A percentile compares a stretch with the other conserved stretches of the same genome.
Conservation (phyloP, 441 rosid species). For the Biscutella auriculata region DNA sequence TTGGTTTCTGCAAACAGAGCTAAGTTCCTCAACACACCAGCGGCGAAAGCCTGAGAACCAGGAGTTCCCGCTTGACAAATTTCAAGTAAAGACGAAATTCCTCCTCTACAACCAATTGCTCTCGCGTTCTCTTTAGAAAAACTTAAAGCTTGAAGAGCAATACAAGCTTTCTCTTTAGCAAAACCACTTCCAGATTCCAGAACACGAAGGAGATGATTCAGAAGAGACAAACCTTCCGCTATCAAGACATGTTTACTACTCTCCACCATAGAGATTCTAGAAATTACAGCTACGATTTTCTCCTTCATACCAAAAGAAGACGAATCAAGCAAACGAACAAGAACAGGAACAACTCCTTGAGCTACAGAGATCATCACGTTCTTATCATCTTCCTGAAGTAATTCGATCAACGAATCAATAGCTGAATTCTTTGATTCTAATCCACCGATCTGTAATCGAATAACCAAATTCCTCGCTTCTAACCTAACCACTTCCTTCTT, state of each 20-base stretch:
- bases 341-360: conserved; percentile 78
- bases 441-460: conserved; percentile 71
- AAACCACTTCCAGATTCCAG: conserved; percentile 74
- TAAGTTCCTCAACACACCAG: conserved; percentile 66
- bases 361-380: conserved; percentile 82
- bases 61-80: conserved; percentile 78
- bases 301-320: conserved; percentile 53
- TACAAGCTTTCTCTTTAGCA: conserved; percentile 65
- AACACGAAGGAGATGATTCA: conserved; percentile 67
- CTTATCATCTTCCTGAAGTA: conserved; percentile 63
- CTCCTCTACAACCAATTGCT: conserved; percentile 78
- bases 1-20: conserved; percentile 43
- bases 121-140: conserved; percentile 67
- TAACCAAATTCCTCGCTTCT: conserved; percentile 54
- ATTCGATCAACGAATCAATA: conserved; percentile 45
- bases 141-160: conserved; percentile 53
- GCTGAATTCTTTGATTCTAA: conserved; percentile 59
- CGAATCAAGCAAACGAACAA: conserved; percentile 64
- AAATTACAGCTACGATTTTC: conserved; percentile 54
- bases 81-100: conserved; percentile 65
- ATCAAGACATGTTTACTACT: conserved; percentile 63
- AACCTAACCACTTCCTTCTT: conserved; percentile 58
- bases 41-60: conserved; percentile 73
- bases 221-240: conserved; percentile 62
- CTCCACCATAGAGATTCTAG: conserved; percentile 65